A percentile compares a stretch with the other conserved stretches of the same genome.
Evolutionary conservation across 2,329 filamentous ascomycete species (phyloP).

Genomic region (Colletotrichum viniferum): DNA sequence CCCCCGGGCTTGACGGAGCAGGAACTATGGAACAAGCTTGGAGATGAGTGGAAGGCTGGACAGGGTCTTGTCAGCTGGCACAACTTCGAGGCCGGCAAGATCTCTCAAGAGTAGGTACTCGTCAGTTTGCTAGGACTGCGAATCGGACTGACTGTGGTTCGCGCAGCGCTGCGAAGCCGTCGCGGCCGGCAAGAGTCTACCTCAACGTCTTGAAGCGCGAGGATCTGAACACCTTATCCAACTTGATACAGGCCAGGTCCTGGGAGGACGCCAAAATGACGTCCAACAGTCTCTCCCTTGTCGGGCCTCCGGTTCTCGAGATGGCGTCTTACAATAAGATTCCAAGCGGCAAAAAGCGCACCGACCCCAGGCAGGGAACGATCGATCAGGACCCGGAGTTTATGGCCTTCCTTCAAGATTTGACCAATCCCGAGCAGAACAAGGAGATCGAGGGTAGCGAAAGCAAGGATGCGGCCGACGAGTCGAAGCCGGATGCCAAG

Average conservation of each 20-base stretch:
- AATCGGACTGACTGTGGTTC: conserved; percentile 1
- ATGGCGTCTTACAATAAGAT: conserved; percentile 85
- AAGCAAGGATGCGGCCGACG: conserved; percentile 48
- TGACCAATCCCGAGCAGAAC: conserved; percentile 70
- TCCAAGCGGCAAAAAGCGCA: conserved; percentile 74
- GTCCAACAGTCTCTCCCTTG: conserved; percentile 70
- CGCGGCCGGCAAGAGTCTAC: conserved; percentile 80
- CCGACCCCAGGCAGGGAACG: conserved; percentile 86
- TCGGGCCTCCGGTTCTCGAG: conserved; percentile 81
- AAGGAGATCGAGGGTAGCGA: conserved; percentile 52
- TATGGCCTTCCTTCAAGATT: conserved; percentile 85
- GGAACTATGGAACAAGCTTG: conserved; percentile 76
- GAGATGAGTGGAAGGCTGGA: conserved; percentile 81
- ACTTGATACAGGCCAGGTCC: conserved; percentile 68
- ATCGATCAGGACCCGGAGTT: conserved; percentile 98
- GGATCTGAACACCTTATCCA: conserved; percentile 69
- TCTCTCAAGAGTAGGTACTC: conserved; percentile 77
- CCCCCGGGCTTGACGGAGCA: conserved; percentile 82
- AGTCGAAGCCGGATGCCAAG: conserved; percentile 59
- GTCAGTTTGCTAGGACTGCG: not conserved
- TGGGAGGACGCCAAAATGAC: conserved; percentile 87
- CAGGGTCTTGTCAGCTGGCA: conserved; percentile 86
- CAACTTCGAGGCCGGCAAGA: conserved; percentile 68
- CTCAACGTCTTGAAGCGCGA: conserved; percentile 78
- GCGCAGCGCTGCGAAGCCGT: conserved; percentile 79